A percentile compares a stretch with the other conserved stretches of the same genome.
These are phyloP conservation scores for Pyrrhoderma noxium DNA, from an alignment of 1,284 basidiomycete species.

Conservation along the genomic window DNA sequence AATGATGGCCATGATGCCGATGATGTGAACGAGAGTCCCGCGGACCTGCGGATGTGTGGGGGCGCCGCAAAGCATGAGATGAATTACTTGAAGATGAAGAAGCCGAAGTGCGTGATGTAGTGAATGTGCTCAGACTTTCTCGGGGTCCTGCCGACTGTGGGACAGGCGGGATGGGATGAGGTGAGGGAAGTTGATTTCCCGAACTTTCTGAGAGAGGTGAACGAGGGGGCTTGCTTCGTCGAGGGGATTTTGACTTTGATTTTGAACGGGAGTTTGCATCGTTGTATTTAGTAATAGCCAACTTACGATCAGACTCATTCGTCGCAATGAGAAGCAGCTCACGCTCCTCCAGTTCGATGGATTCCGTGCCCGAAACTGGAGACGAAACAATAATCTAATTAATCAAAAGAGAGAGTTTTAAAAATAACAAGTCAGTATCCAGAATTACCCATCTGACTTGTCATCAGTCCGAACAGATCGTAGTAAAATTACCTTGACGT, in stretches of 20 bases:
- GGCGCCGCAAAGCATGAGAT: constrained; percentile 31
- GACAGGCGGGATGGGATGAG: constrained; percentile 11
- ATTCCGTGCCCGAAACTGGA: constrained; percentile 45
- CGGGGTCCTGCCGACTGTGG: constrained; percentile 8
- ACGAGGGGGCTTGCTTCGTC: constrained; percentile 24
- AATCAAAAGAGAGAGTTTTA: constrained; percentile 16
- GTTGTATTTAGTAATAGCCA: constrained; percentile 55
- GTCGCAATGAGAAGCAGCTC: constrained; percentile 61
- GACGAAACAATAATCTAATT: constrained; percentile 52
- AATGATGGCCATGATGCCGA: constrained; percentile 14
- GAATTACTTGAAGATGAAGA: constrained; percentile 5
- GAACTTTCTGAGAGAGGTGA: constrained; percentile 9
- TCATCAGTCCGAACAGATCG: constrained; percentile 8
- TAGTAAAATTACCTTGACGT: constrained; percentile 49
- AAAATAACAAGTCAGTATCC: neutral
- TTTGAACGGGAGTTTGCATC: constrained; percentile 38
- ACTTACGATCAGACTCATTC: constrained; percentile 58
- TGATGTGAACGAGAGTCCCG: constrained; percentile 36
- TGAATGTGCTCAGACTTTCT: constrained; percentile 8
- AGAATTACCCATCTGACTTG: no score
- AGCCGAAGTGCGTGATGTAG: constrained; percentile 1
- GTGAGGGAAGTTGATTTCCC: constrained; percentile 10
- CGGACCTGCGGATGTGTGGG: constrained; percentile 64
- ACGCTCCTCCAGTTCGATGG: constrained; percentile 59
- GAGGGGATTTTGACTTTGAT: constrained; percentile 46